These are phyloP conservation scores for Termitomyces sp. DNA, from an alignment of 768 basidiomycete species.

Conservation along the genomic window DNA sequence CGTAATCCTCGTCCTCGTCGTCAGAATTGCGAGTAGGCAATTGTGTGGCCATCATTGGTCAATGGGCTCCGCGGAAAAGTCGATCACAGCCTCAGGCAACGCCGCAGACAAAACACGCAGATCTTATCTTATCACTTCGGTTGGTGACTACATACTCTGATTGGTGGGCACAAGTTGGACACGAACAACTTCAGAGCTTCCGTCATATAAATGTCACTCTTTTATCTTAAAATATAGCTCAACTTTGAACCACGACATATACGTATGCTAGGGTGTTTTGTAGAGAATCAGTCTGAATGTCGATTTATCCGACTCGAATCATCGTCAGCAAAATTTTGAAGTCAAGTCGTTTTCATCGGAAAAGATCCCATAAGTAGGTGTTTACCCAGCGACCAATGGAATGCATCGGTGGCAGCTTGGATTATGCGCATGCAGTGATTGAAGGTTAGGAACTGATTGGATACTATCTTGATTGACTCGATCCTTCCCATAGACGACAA, in stretches of 20 bases:
- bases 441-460: neutral
- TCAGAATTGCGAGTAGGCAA: conserved; percentile 36
- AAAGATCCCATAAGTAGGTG: neutral
- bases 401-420: neutral
- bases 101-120: too few relatives aligned
- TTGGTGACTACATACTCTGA: neutral
- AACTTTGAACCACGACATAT: neutral
- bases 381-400: neutral
- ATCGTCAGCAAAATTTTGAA: neutral
- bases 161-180: too few relatives aligned
- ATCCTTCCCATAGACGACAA: neutral
- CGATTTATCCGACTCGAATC: neutral
- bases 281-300: neutral
- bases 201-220: too few relatives aligned
- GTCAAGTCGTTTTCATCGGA: neutral
- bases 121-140: neutral
- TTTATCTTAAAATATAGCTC: neutral
- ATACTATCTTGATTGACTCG: neutral
- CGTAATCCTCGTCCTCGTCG: conserved; percentile 72
- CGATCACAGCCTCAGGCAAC: too few relatives aligned
- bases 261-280: neutral
- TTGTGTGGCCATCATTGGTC: conserved; percentile 10
- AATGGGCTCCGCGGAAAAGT: neutral
- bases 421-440: neutral
- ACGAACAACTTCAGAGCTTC: too few relatives aligned